These are phyloP conservation scores for Phytophthora ramorum DNA, from an alignment of 352 stramenopile genomes.

Conservation along the genomic window DNA sequence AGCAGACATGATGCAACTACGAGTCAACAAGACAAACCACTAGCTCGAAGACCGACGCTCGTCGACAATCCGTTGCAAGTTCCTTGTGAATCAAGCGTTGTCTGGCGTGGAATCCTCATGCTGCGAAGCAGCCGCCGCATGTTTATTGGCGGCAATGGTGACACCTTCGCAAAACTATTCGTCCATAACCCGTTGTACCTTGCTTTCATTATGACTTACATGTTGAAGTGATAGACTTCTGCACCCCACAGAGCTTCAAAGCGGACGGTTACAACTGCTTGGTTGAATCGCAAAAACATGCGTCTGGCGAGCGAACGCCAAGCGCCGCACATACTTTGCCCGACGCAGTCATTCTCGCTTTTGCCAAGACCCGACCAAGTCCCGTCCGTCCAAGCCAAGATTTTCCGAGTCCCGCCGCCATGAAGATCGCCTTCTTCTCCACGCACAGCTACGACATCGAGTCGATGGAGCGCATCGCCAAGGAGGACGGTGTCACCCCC, in stretches of 20 bases:
- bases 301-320: conserved; percentile 4
- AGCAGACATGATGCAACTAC: too few relatives aligned
- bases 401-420: background rate
- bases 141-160: conserved; percentile 7
- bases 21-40: background rate
- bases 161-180: conserved; percentile 16
- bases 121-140: conserved; percentile 12
- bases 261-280: background rate
- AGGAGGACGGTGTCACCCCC: conserved; percentile 49
- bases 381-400: background rate
- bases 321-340: background rate
- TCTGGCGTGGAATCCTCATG: conserved; percentile 15
- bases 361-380: conserved; percentile 17
- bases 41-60: background rate
- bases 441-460: conserved; percentile 78
- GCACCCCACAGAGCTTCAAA: background rate
- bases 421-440: conserved; percentile 87
- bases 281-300: conserved; percentile 24
- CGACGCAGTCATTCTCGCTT: conserved; percentile 18
- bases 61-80: background rate
- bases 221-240: conserved; percentile 23
- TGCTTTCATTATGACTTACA: background rate
- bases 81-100: conserved; percentile 9
- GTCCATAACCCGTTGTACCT: background rate
- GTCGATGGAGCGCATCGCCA: conserved; percentile 52